A percentile compares a stretch with the other conserved stretches of the same genome.
Conservation (phyloP, 139 green algal genomes). For the Diplosphaera chodatii region DNA sequence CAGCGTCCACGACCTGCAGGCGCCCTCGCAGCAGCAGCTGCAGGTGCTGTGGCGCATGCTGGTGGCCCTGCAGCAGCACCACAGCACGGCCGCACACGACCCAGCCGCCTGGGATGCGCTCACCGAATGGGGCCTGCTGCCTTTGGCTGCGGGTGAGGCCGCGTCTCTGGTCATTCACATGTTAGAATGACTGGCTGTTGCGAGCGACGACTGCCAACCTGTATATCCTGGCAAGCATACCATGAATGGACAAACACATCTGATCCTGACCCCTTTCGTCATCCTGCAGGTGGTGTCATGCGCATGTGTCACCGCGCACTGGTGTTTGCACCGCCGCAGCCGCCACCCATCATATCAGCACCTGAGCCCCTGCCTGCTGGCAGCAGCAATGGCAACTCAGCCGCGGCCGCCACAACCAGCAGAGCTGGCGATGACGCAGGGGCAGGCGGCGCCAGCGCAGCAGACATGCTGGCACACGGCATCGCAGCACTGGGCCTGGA, state of each 20-base stretch:
- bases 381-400: too few species aligned
- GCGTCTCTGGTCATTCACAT: too few species aligned
- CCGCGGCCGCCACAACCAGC: not conserved
- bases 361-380: too few species aligned
- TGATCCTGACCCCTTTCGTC: too few species aligned
- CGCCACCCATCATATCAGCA: too few species aligned
- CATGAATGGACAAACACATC: too few species aligned
- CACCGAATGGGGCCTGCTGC: constrained; percentile 29
- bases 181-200: too few species aligned
- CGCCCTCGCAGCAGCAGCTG: constrained; percentile 1
- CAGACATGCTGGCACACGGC: not conserved
- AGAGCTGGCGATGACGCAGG: not conserved
- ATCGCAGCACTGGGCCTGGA: not conserved
- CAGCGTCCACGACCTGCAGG: too few species aligned
- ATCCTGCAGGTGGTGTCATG: constrained; percentile 5
- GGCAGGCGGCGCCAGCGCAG: not conserved
- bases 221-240: too few species aligned
- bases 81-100: not conserved
- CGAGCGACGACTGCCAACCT: too few species aligned
- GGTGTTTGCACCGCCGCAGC: constrained; percentile 1
- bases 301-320: constrained; percentile 15
- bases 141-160: constrained; percentile 11
- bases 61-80: not conserved
- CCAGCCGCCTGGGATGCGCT: constrained; percentile 10
- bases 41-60: constrained; percentile 5